phyloP scores from a whole-genome alignment of 2,329 filamentous ascomycete genomes.

The Botryosphaeria dothidea region DNA sequence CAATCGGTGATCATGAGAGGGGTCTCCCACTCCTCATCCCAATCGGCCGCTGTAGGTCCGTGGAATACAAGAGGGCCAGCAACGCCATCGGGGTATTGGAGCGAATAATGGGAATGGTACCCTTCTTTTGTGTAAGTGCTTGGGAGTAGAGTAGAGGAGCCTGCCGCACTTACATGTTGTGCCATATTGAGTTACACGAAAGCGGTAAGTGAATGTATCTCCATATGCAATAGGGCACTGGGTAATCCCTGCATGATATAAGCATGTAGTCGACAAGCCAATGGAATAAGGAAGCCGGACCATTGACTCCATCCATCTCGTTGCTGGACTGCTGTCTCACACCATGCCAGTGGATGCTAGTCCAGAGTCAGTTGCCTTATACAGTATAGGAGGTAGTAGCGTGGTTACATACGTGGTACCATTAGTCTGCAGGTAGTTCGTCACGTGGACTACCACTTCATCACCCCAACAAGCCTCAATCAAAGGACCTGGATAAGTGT shows the following conservation, averaged over 20 bases:
- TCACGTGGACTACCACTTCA: slow-evolving; percentile 10
- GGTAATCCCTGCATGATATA: slow-evolving; percentile 24
- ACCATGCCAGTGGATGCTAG: slow-evolving; percentile 34
- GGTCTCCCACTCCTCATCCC: slow-evolving; percentile 62
- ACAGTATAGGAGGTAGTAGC: background rate
- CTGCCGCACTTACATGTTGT: slow-evolving; percentile 30
- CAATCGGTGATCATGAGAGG: slow-evolving; percentile 61
- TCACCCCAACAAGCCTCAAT: slow-evolving; percentile 30
- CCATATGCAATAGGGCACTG: slow-evolving; percentile 40
- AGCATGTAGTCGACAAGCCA: background rate
- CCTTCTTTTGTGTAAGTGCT: background rate
- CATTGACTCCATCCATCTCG: slow-evolving; percentile 37
- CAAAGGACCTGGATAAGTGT: slow-evolving; percentile 26
- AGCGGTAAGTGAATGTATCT: slow-evolving; percentile 28
- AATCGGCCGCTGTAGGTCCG: slow-evolving; percentile 46
- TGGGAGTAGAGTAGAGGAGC: slow-evolving; percentile 14
- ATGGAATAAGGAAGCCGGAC: background rate
- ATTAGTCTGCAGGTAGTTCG: slow-evolving; percentile 3
- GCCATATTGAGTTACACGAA: slow-evolving; percentile 33
- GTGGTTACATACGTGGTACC: slow-evolving; percentile 6
- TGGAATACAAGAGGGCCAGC: slow-evolving; percentile 42
- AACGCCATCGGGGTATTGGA: slow-evolving; percentile 46
- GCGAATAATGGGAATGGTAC: slow-evolving; percentile 45
- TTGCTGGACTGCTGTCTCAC: slow-evolving; percentile 33
- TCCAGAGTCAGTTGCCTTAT: background rate